A percentile compares a stretch with the other conserved stretches of the same genome.
Evolutionary conservation across 2,329 filamentous ascomycete species (phyloP).

Genomic region (Cladophialophora immunda): DNA sequence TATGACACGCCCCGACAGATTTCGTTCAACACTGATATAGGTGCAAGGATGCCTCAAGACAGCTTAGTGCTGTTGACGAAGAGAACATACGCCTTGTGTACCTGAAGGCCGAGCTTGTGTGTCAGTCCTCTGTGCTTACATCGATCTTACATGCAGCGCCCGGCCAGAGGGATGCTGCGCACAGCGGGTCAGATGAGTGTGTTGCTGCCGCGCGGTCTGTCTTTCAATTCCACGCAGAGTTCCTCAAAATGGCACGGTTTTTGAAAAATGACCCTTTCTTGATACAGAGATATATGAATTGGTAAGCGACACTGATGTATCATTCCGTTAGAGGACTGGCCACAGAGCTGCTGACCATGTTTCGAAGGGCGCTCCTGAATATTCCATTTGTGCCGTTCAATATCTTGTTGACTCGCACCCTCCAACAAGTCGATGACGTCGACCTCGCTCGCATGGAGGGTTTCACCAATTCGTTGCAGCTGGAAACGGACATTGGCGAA

Average conservation of each 20-base stretch:
- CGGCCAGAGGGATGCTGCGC: slow-evolving; percentile 27
- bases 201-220: slow-evolving; percentile 46
- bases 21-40: too few relatives aligned
- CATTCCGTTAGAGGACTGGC: too few relatives aligned
- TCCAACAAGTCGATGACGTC: slow-evolving; percentile 41
- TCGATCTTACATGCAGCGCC: slow-evolving; percentile 43
- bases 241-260: too few relatives aligned
- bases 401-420: slow-evolving; percentile 47
- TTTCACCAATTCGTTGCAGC: slow-evolving; percentile 46
- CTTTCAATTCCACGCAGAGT: slow-evolving; percentile 48
- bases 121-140: slow-evolving; percentile 47
- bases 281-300: slow-evolving; percentile 50
- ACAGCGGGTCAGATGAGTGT: slow-evolving; percentile 41
- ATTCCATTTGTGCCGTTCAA: slow-evolving; percentile 52
- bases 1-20: slow-evolving; percentile 13
- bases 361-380: slow-evolving; percentile 48
- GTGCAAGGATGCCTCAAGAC: too few relatives aligned
- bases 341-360: too few relatives aligned
- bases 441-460: slow-evolving; percentile 43
- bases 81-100: slow-evolving; percentile 38
- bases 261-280: slow-evolving; percentile 39
- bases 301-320: slow-evolving; percentile 38
- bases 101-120: slow-evolving; percentile 48
- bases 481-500: slow-evolving; percentile 27
- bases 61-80: not conserved